Percentiles rank a stretch among this genome's conserved stretches.
Conservation (phyloP, 2,329 filamentous ascomycete genomes). For the Alternaria gaisen region DNA sequence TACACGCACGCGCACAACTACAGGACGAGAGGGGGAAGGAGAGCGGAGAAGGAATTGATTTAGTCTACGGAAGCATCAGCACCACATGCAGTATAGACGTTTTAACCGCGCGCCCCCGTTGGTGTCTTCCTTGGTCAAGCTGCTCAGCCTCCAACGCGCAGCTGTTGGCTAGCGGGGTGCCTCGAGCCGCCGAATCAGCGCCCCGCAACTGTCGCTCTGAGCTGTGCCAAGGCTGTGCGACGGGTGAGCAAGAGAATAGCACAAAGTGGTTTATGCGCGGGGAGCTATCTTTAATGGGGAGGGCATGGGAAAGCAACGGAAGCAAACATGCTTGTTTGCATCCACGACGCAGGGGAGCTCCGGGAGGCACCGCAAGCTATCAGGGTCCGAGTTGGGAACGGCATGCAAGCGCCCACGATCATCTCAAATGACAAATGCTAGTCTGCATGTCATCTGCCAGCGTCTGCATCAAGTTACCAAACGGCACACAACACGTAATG, state of each 20-base stretch:
- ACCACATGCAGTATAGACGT: slow-evolving; percentile 25
- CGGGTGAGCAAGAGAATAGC: slow-evolving; percentile 18
- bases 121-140: slow-evolving; percentile 27
- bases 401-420: slow-evolving; percentile 28
- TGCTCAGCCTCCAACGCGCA: slow-evolving; percentile 46
- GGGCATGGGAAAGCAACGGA: neutral
- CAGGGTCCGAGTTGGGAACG: slow-evolving; percentile 23
- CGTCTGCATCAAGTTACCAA: slow-evolving; percentile 2
- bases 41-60: slow-evolving; percentile 9
- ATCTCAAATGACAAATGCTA: neutral
- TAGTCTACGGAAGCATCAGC: slow-evolving; percentile 29
- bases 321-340: slow-evolving; percentile 5
- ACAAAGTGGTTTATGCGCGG: slow-evolving; percentile 3
- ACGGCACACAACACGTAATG: neutral
- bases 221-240: slow-evolving; percentile 24
- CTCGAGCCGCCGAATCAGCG: slow-evolving; percentile 39
- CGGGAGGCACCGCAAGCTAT: slow-evolving; percentile 3
- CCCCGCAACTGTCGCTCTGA: slow-evolving; percentile 19
- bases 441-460: slow-evolving; percentile 19
- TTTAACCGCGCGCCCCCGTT: slow-evolving; percentile 31
- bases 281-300: neutral
- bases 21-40: neutral
- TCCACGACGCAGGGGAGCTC: slow-evolving; percentile 2
- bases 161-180: slow-evolving; percentile 44
- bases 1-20: slow-evolving; percentile 4